Conservation (phyloP, 148 eudicot genomes). For the Rhododendron henanense region DNA sequence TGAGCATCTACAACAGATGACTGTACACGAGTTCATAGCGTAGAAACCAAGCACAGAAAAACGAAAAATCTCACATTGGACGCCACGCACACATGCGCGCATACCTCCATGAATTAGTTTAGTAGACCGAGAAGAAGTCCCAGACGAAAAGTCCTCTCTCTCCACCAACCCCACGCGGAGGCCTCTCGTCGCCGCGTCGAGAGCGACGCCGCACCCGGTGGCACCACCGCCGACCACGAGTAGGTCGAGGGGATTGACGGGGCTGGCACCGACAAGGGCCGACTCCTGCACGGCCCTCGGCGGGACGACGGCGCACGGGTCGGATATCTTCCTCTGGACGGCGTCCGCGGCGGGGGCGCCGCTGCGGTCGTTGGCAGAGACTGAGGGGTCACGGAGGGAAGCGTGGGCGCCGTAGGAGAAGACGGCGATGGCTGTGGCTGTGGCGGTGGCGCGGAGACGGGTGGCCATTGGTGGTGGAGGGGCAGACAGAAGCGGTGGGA, state of each 20-base stretch:
- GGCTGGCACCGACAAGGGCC: constrained; percentile 42
- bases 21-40: not conserved
- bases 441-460: constrained; percentile 41
- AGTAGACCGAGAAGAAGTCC: constrained; percentile 91
- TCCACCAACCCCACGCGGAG: constrained; percentile 91
- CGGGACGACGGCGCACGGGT: constrained; percentile 52
- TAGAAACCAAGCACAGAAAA: not conserved
- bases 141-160: constrained; percentile 88
- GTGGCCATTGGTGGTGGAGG: not conserved
- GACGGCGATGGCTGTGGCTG: constrained; percentile 10
- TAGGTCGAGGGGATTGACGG: constrained; percentile 62
- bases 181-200: constrained; percentile 81
- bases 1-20: not conserved
- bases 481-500: not conserved
- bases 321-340: constrained; percentile 47
- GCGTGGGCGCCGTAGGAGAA: constrained; percentile 30
- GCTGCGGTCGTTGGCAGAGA: constrained; percentile 39
- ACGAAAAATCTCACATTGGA: not conserved
- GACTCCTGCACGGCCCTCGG: constrained; percentile 48
- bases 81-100: not conserved
- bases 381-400: constrained; percentile 24
- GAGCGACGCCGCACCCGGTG: constrained; percentile 85
- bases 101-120: constrained; percentile 94
- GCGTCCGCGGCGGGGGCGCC: constrained; percentile 20
- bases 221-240: constrained; percentile 90